Base-by-base conservation (phyloP, 768 basidiomycete species). In the Goffeauzyma gilvescens region DNA sequence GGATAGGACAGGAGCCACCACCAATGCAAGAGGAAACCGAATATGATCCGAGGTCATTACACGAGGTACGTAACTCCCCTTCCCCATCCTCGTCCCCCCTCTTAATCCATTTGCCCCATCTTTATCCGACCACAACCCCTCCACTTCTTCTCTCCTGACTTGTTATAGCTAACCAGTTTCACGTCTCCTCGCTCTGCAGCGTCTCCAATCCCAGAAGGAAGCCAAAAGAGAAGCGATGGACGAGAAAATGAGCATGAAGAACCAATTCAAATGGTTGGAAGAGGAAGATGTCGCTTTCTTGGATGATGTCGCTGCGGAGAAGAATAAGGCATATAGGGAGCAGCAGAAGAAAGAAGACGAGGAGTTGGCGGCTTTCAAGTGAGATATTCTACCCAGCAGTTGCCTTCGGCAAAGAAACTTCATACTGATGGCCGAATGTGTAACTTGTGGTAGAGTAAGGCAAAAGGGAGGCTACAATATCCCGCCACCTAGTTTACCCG, bases 221-320 rank as follows among this genome's bases (percentile, higher is more conserved):
- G 46, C 53, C 38, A 66, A 64, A 45, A 61, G 54, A n/a, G 64
- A 64, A 47, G 62, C 64, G 49, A 65, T 63, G 59, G 66, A 66
- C 40, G 59, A 58, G 34, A 63, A 65, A 53, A 63, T 66, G 63
- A 66, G 65, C 32, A 46, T 67, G 47, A 54, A 55, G 30, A 68
- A 68, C 44, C 66, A 68, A 33, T 66, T 63, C 46, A 52, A 65
- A 33, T 65, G 65, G 1, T 48, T 67, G n/a, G 58, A 65, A 44
- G 53, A 52, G 4, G 66, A 67, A 30, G 66, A 67, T 51, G 49
- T 62, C 32, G 38, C 50, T 2, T 67, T 66, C 39, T 51, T 67
- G 15, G 49, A 57, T 27, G 55, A 58, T 3, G 44, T 50, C 25
- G 31, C 58, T 34, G 52, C 51, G 8, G 50, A 62, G 48, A 38